Evolutionary conservation across 768 basidiomycete genomes (phyloP).

Genomic region (Hirschioporus abietinus): DNA sequence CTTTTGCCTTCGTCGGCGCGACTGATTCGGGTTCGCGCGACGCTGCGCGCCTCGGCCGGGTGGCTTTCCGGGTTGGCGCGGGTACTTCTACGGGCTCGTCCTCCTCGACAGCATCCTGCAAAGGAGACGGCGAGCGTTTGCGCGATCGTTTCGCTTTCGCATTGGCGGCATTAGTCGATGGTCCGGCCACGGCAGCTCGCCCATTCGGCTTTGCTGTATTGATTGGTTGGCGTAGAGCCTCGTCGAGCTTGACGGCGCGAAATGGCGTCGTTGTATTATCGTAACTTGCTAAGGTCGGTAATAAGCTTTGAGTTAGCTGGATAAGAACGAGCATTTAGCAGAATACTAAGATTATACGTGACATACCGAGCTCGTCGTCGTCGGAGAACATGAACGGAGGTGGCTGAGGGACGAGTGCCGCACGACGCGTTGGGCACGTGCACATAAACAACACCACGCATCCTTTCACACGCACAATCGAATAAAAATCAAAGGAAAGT

Average conservation of each 20-base stretch:
- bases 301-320: conserved; percentile 10
- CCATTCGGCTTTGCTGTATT: conserved; percentile 14
- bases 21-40: not conserved
- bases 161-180: conserved; percentile 9
- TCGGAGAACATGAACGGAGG: conserved; percentile 7
- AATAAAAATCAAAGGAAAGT: not conserved
- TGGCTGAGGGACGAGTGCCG: not conserved
- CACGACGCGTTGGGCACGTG: not conserved
- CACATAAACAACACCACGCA: not conserved
- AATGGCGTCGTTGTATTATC: conserved; percentile 25
- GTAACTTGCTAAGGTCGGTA: conserved; percentile 18
- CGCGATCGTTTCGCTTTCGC: conserved; percentile 13
- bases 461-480: not conserved
- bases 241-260: conserved; percentile 9
- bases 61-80: conserved; percentile 4
- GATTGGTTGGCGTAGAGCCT: conserved; percentile 17
- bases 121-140: conserved; percentile 11
- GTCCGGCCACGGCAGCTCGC: conserved; percentile 20
- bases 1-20: conserved; percentile 17
- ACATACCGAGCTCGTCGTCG: conserved; percentile 17
- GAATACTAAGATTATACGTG: not conserved
- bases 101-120: conserved; percentile 16
- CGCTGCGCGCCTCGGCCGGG: not conserved
- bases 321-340: conserved; percentile 9
- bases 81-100: conserved; percentile 16